phyloP scores from a whole-genome alignment of 2,329 filamentous ascomycete species.

The Calonectria multiphialidica region DNA sequence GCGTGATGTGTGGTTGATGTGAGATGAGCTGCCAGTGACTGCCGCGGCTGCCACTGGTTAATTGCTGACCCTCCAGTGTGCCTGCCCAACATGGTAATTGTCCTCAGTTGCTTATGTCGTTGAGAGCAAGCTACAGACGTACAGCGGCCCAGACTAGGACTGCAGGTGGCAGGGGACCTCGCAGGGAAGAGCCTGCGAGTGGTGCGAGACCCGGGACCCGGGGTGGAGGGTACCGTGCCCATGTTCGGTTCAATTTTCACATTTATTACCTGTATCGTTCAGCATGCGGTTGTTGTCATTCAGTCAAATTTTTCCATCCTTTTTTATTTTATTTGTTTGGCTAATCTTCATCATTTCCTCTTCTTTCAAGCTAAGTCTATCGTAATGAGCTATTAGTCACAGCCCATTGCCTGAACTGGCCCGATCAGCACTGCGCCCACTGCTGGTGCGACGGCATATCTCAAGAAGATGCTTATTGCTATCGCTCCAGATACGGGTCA shows the following conservation, averaged over 20 bases:
- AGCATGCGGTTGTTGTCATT: background rate
- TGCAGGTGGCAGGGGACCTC: constrained; percentile 16
- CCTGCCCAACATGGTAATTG: constrained; percentile 12
- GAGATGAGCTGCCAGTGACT: constrained; percentile 7
- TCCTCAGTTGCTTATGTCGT: constrained; percentile 5
- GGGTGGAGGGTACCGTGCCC: constrained; percentile 1
- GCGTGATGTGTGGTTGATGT: background rate
- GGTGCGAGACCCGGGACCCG: constrained; percentile 6
- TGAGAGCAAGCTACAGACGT: constrained; percentile 16
- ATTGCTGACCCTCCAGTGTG: constrained; percentile 19
- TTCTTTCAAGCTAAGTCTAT: background rate
- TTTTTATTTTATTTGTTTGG: background rate
- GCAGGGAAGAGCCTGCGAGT: constrained; percentile 22
- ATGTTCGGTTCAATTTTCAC: constrained; percentile 6
- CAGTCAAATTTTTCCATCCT: background rate
- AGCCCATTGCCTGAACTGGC: background rate
- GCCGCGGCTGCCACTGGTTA: constrained; percentile 25
- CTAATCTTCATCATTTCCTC: background rate
- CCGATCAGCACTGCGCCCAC: background rate
- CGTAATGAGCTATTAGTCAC: background rate
- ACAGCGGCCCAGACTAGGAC: constrained; percentile 4
- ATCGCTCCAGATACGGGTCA: background rate
- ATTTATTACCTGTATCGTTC: constrained; percentile 1
- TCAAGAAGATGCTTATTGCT: background rate
- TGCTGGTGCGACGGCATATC: background rate